Base-by-base conservation (phyloP, 2,329 filamentous ascomycete genomes). In the Plenodomus lindquistii region DNA sequence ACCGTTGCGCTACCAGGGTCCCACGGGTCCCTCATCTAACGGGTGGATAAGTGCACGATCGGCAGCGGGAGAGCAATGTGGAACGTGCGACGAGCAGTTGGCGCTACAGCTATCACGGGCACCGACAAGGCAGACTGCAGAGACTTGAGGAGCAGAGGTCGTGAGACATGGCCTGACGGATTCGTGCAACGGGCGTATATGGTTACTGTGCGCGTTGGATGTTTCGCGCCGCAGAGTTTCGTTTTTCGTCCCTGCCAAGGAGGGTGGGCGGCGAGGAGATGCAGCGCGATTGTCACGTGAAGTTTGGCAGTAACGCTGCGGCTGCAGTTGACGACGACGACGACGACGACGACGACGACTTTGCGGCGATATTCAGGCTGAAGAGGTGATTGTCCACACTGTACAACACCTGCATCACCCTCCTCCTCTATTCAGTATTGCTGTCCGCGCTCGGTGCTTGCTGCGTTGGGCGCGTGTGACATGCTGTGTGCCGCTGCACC, bases 401-500 rank as follows among this genome's bases (percentile, higher is more conserved):
- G 10, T 20, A 20, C 35, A 18, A n/a, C 36, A 20, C 20, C 27
- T 18, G 37, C 39, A 24, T 29, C 20, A 35, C 34, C 27, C 11
- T 31, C 31, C 37, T 31, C 10, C 27, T 36, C 2, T n/a, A 8
- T 24, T 13, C 16, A 7, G 6, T 9, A 37, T 37, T 20, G 7
- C 22, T 35, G n/a, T 21, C 13, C 37, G 20, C 16, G 21, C 22
- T 34, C n/a, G n/a, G 37, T 37, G 35, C 41, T 31, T 8, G 27
- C 27, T 8, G 27, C 11, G 27, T 15, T 31, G 24, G 40, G 46
- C 44, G 52, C 48, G 40, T 46, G 52, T 56, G 53, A 48, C 48
- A 49, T 48, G 52, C 34, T 52, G 48, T 52, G 55, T 48, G 48
- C 48, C 49, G 47, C 52, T 55, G 46, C 49, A 40, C 53, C 50